Evolutionary conservation across 2,329 filamentous ascomycete genomes (phyloP).

Genomic region (Sporothrix luriei): DNA sequence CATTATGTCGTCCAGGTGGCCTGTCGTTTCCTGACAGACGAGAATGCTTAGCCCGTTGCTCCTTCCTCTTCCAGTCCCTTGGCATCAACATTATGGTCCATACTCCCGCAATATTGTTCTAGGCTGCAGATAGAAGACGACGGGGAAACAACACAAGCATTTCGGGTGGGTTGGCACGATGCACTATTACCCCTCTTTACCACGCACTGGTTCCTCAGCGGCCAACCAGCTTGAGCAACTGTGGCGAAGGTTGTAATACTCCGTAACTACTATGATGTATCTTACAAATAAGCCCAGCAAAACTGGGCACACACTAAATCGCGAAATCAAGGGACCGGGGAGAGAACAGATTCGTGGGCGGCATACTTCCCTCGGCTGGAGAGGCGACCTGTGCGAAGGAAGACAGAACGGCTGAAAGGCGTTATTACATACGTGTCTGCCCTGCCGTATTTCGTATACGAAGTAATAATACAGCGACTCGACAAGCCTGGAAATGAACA

Average conservation of each 20-base stretch:
- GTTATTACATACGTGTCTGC: not conserved
- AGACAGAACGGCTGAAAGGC: not conserved
- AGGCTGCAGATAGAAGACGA: not conserved
- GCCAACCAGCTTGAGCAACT: too few species aligned
- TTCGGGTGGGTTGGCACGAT: constrained; percentile 13
- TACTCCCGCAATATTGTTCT: not conserved
- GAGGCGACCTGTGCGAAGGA: not conserved
- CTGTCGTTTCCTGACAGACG: not conserved
- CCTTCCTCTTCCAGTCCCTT: constrained; percentile 12
- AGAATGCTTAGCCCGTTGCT: not conserved
- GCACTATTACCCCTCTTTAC: constrained; percentile 17
- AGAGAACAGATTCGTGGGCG: not conserved
- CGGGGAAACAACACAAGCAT: not conserved
- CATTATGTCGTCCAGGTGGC: not conserved
- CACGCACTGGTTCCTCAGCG: not conserved
- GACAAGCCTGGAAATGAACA: not conserved
- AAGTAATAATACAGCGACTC: too few species aligned
- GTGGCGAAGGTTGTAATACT: too few species aligned
- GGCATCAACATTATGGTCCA: not conserved
- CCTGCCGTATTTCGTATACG: constrained; percentile 11
- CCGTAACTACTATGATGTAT: too few species aligned
- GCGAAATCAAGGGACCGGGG: not conserved
- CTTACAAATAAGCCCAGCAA: too few species aligned
- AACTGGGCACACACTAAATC: not conserved
- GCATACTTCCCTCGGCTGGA: not conserved